Evolutionary conservation across 176 grass and related monocot genomes (phyloP).

Genomic region (Ananas comosus): DNA sequence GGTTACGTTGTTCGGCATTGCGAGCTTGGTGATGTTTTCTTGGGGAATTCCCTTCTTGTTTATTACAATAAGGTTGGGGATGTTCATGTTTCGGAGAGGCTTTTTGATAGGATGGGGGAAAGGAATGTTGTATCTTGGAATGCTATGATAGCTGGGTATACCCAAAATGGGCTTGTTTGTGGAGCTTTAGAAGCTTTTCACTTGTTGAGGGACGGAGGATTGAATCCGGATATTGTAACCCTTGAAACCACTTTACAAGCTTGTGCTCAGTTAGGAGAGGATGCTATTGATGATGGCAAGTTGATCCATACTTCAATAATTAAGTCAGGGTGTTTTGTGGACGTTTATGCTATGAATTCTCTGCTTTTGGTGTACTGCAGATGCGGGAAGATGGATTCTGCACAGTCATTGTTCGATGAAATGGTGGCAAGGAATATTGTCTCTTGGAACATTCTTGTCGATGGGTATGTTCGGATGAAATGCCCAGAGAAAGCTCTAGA

Average conservation of each 20-base stretch:
- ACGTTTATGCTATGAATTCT: constrained; percentile 12
- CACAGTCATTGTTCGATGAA: constrained; percentile 3
- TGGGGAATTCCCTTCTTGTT: constrained; percentile 22
- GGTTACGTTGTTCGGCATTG: constrained; percentile 10
- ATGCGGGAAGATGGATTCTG: constrained; percentile 6
- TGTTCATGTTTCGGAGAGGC: constrained; percentile 9
- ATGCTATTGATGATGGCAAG: constrained; percentile 1
- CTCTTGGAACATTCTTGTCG: constrained; percentile 17
- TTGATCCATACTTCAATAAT: constrained; percentile 2
- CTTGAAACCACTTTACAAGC: constrained; percentile 8
- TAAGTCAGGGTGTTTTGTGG: background rate
- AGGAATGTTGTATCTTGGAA: constrained; percentile 21
- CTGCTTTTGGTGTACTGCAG: constrained; percentile 18
- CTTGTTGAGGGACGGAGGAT: background rate
- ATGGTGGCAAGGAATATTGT: constrained; percentile 15
- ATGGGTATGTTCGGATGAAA: constrained; percentile 18
- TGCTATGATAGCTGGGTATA: constrained; percentile 15
- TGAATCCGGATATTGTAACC: background rate
- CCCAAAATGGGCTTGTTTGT: background rate
- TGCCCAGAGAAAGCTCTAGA: background rate
- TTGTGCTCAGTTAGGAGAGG: constrained; percentile 11
- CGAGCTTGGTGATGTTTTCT: constrained; percentile 10
- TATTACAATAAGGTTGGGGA: constrained; percentile 17
- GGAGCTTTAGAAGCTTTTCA: constrained; percentile 15
- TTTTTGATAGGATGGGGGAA: constrained; percentile 7